Base-by-base conservation (phyloP, 2,329 filamentous ascomycete species). In the Teratosphaeria nubilosa region DNA sequence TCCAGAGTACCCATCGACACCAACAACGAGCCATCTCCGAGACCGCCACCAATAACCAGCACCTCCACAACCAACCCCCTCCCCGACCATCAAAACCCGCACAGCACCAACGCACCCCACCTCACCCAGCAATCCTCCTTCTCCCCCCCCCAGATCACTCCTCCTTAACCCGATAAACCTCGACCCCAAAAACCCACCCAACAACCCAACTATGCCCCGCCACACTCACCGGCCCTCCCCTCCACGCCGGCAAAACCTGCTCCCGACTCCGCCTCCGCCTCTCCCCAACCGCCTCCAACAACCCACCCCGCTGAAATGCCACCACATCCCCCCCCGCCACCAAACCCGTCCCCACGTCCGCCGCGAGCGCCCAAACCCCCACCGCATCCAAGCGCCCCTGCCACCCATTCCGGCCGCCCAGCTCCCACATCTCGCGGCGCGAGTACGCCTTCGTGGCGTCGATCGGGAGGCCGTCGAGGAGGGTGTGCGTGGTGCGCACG, bases 171-270 rank as follows among this genome's bases (percentile, higher is more conserved):
- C 58, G 56, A 61, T 71, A 72, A 10, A 72, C 70, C 20, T 67
- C 62, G 22, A 72, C 69, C 9, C 63, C 66, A 60, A 70, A 72
- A 20, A 71, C 51, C 61, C 58, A 69, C 22, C 64, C 61, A 1
- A 72, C 69, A 50, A 66, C 63, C 70, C 70, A 72, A 30, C 62
- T 65, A 64, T 72, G 70, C 14, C 68, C 70, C 32, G 58, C 63
- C 25, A 69, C 67, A 56, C 55, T 61, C 37, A 73, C 67, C 57
- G 71, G 70, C 25, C 71, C 71, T 27, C 71, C 71, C 41, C 71
- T 68, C 64, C 64, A 72, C 7, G 72, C 59, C 32, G 71, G 71
- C 64, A 73, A 54, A 10, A 73, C 70, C 61, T 73, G 66, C 24
- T 61, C 60, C 56, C 69, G 61, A 22, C n/a, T 10, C 16, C 62